phyloP scores from a whole-genome alignment of 2,329 filamentous ascomycete genomes.

The Corinectria fuckeliana region DNA sequence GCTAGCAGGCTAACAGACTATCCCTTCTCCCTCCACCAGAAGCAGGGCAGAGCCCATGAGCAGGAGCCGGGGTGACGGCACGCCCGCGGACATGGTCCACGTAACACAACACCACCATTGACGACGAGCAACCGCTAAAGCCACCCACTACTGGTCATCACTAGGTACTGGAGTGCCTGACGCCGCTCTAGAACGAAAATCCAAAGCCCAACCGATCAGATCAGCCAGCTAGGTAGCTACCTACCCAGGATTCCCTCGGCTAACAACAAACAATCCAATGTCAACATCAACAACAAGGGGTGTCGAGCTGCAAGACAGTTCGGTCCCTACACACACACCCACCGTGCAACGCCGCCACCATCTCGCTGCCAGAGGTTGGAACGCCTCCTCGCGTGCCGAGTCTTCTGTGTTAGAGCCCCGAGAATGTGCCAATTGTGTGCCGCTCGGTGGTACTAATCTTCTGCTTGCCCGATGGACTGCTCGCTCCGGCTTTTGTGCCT shows the following conservation, averaged over 20 bases:
- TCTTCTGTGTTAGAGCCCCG: background rate
- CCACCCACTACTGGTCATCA: background rate
- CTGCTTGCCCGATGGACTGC: conserved; percentile 7
- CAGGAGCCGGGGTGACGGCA: background rate
- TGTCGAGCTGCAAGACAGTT: background rate
- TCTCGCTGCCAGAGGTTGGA: background rate
- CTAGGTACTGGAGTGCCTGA: background rate
- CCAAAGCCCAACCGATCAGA: background rate
- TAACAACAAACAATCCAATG: background rate
- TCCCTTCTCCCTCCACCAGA: too few relatives aligned
- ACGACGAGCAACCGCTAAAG: background rate
- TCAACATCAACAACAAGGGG: conserved; percentile 5
- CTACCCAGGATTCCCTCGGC: background rate
- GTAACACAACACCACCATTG: conserved; percentile 1
- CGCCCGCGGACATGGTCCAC: conserved; percentile 26
- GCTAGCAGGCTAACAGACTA: too few relatives aligned
- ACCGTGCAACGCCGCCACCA: background rate
- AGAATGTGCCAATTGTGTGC: background rate
- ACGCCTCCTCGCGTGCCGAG: background rate
- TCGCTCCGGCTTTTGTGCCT: conserved; percentile 13
- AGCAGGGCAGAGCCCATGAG: conserved; percentile 24
- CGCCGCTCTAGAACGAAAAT: background rate
- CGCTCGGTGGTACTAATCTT: background rate
- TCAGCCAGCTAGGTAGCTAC: background rate
- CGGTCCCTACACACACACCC: background rate